These are phyloP conservation scores for Tolypocladium tundrense DNA, from an alignment of 2,329 filamentous ascomycete genomes.

Conservation along the genomic window DNA sequence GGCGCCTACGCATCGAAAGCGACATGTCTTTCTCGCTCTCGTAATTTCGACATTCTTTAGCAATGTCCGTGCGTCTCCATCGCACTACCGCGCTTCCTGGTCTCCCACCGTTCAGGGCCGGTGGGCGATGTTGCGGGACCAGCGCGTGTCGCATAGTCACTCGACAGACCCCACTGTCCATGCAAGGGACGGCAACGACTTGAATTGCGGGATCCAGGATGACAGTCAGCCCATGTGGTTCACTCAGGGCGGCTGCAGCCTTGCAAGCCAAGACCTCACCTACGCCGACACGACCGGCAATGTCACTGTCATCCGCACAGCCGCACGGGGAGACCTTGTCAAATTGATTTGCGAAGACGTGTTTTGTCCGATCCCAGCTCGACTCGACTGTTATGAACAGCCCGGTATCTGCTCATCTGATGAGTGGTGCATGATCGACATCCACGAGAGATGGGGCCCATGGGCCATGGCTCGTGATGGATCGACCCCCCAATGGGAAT, in stretches of 20 bases:
- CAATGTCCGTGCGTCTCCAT: not conserved
- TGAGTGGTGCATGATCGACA: not conserved
- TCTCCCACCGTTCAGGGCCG: not conserved
- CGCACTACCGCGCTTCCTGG: not conserved
- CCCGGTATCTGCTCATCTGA: not conserved
- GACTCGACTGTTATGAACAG: not conserved
- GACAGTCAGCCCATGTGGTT: not conserved
- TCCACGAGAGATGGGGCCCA: not conserved
- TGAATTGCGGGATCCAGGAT: not conserved
- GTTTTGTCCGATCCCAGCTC: not conserved
- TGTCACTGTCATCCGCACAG: not conserved
- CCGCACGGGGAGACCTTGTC: not conserved
- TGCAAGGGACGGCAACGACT: not conserved
- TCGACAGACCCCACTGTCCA: not conserved
- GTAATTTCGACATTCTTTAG: not conserved
- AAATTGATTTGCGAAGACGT: not conserved
- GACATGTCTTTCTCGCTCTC: not conserved
- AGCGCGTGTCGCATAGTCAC: not conserved
- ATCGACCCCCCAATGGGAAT: not conserved
- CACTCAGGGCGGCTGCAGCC: not conserved
- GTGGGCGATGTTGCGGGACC: not conserved
- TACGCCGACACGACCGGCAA: not conserved
- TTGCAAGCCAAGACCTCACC: not conserved
- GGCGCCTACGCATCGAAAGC: not conserved
- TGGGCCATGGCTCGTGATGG: not conserved